Percentiles rank a stretch among this genome's conserved stretches.
Conservation (phyloP, 208 protist genomes). For the Dictyostelium gargantuum region DNA sequence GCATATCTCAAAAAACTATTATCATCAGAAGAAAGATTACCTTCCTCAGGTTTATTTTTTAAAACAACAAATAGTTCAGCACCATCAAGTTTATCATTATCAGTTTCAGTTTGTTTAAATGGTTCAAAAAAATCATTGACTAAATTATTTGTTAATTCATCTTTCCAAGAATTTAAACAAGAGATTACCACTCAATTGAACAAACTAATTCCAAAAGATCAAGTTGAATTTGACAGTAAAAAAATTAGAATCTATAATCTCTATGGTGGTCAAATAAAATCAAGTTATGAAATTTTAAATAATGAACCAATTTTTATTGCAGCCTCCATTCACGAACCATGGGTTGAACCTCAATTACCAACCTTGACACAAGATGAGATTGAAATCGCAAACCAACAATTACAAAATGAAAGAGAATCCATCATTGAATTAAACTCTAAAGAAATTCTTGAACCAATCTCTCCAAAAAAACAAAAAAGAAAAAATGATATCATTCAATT, state of each 20-base stretch:
- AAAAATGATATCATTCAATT: background rate
- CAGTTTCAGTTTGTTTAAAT: background rate
- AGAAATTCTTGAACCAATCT: background rate
- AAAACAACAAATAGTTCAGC: background rate
- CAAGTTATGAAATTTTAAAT: background rate
- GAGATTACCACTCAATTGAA: background rate
- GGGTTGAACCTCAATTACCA: background rate
- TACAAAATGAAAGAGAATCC: background rate
- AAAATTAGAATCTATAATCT: background rate
- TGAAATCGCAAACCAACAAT: background rate
- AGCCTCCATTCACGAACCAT: background rate
- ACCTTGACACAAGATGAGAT: background rate
- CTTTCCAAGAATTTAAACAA: background rate
- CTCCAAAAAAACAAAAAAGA: background rate
- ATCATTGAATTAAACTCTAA: background rate
- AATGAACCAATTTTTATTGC: background rate
- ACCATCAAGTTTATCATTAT: background rate
- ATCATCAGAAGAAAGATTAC: background rate
- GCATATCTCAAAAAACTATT: background rate
- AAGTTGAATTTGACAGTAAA: background rate
- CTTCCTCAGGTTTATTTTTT: background rate
- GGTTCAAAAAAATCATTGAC: background rate
- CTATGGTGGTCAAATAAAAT: constrained; percentile 2
- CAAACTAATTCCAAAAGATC: background rate
- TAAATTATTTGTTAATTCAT: background rate